Conservation (phyloP, 371 early-diverging fungal genomes). For the Rhizopus delemar region DNA sequence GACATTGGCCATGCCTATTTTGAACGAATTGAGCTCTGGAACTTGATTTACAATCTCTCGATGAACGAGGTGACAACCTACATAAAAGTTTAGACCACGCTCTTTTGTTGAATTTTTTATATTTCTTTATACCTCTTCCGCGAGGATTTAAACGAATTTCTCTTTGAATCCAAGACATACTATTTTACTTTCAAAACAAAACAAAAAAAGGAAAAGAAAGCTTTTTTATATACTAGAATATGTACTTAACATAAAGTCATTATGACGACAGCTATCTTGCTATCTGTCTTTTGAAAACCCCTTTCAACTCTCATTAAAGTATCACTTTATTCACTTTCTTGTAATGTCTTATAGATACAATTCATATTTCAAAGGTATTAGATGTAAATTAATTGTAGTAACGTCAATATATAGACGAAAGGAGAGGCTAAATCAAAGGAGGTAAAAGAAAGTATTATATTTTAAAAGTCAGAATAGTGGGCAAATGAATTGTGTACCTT, state of each 20-base stretch:
- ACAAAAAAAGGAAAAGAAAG: no score
- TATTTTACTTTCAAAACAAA: no score
- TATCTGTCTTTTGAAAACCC: no score
- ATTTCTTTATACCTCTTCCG: conserved; percentile 36
- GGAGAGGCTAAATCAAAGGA: not conserved
- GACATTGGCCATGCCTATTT: conserved; percentile 75
- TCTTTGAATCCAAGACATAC: conserved; percentile 67
- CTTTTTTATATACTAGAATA: no score
- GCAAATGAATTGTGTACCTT: conserved; percentile 2
- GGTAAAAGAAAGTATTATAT: not conserved
- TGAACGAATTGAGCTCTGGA: conserved; percentile 65
- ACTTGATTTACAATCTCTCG: conserved; percentile 66
- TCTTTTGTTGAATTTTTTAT: not conserved
- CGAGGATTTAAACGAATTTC: conserved; percentile 61
- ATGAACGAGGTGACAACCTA: conserved; percentile 84
- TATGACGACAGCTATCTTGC: no score
- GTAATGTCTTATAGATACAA: no score
- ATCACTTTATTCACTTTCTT: no score
- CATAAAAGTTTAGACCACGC: not conserved
- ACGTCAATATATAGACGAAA: not conserved
- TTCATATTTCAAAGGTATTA: not conserved
- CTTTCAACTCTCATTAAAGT: no score
- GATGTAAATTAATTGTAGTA: not conserved
- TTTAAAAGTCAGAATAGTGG: conserved; percentile 3
- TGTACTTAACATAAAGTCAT: no score